phyloP scores from a whole-genome alignment of 2,329 filamentous ascomycete genomes.

The Diaporthe sp. region DNA sequence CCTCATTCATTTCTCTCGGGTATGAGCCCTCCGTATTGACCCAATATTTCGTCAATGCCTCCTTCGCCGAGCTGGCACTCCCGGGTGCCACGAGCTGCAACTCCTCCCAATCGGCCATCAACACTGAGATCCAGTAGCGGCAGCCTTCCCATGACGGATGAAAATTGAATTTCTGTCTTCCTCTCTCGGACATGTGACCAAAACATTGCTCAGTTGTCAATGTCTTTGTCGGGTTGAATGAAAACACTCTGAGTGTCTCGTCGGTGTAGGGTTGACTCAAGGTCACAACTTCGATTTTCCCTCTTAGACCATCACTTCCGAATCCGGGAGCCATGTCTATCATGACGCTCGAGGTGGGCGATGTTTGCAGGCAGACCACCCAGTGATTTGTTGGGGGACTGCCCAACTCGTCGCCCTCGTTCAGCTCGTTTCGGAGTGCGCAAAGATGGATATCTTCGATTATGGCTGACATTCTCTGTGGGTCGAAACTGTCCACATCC shows the following conservation, averaged over 20 bases:
- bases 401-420: slow-evolving; percentile 17
- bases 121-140: slow-evolving; percentile 26
- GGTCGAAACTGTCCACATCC: not conserved
- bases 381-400: slow-evolving; percentile 8
- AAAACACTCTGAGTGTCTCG: slow-evolving; percentile 14
- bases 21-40: slow-evolving; percentile 19
- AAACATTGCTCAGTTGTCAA: not conserved
- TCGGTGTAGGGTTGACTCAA: not conserved
- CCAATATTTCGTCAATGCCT: slow-evolving; percentile 20
- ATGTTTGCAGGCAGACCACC: slow-evolving; percentile 4
- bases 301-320: slow-evolving; percentile 3
- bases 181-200: not conserved
- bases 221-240: not conserved
- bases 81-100: not conserved
- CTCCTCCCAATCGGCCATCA: slow-evolving; percentile 26
- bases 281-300: slow-evolving; percentile 3
- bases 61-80: slow-evolving; percentile 11
- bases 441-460: slow-evolving; percentile 6
- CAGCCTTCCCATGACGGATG: slow-evolving; percentile 22
- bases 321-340: slow-evolving; percentile 25
- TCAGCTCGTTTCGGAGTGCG: slow-evolving; percentile 15
- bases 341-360: not conserved
- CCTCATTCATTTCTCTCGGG: slow-evolving; percentile 27
- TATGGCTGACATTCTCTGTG: not conserved
- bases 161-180: not conserved